phyloP scores from a whole-genome alignment of 1,139 yeast species.

The Saccharomyces hybrid region DNA sequence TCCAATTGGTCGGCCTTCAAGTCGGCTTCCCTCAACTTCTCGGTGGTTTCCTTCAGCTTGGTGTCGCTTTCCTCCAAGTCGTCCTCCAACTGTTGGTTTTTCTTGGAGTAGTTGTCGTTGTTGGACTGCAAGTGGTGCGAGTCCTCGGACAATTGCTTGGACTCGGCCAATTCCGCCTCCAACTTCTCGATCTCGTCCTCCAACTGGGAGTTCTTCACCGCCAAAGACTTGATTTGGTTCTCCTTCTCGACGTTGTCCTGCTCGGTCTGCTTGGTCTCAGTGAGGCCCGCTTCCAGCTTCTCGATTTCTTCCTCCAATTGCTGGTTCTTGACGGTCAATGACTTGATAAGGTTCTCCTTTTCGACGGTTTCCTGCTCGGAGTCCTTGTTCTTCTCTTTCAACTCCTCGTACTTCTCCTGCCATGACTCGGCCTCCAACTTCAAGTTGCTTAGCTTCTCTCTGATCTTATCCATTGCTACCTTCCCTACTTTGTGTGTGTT shows the following conservation, averaged over 20 bases:
- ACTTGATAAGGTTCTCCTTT: slow-evolving; percentile 90
- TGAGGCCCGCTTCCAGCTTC: slow-evolving; percentile 70
- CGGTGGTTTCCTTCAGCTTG: slow-evolving; percentile 88
- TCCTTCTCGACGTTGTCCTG: slow-evolving; percentile 79
- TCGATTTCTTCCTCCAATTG: slow-evolving; percentile 87
- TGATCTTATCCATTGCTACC: slow-evolving; percentile 28
- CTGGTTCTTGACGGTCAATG: slow-evolving; percentile 87
- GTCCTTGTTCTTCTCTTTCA: slow-evolving; percentile 70
- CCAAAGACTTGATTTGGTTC: slow-evolving; percentile 86
- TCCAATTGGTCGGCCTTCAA: slow-evolving; percentile 95
- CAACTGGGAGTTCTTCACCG: slow-evolving; percentile 83
- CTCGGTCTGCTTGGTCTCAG: slow-evolving; percentile 41
- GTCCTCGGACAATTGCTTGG: slow-evolving; percentile 87
- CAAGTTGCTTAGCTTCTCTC: slow-evolving; percentile 69
- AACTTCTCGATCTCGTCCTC: slow-evolving; percentile 88
- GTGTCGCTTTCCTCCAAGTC: slow-evolving; percentile 90
- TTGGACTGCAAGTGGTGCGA: slow-evolving; percentile 82
- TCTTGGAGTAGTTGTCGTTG: slow-evolving; percentile 86
- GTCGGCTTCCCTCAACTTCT: slow-evolving; percentile 90
- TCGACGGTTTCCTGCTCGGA: slow-evolving; percentile 87
- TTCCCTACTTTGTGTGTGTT: neutral
- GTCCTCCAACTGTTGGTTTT: slow-evolving; percentile 85
- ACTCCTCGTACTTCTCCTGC: slow-evolving; percentile 93
- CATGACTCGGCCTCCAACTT: slow-evolving; percentile 94
- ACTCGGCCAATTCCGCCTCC: slow-evolving; percentile 69